phyloP scores from a whole-genome alignment of 805 yeast species.

The Dipodascopsis tothii region DNA sequence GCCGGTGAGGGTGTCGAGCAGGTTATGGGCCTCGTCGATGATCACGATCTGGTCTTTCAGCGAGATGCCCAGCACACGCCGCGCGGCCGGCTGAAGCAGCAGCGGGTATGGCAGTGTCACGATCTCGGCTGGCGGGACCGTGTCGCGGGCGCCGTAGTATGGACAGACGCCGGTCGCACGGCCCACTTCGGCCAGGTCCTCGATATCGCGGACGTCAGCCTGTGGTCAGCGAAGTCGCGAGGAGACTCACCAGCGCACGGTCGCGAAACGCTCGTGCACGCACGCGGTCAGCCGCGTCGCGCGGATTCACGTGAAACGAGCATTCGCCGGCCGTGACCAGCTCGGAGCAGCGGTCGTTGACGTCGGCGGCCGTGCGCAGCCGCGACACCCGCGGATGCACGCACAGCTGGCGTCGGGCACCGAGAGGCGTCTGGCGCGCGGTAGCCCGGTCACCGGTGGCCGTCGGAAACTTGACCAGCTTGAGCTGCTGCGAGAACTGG shows the following conservation, averaged over 20 bases:
- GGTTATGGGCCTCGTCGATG: conserved; percentile 89
- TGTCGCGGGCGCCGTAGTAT: conserved; percentile 63
- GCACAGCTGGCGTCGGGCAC: conserved; percentile 80
- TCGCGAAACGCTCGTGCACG: conserved; percentile 45
- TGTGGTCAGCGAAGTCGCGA: background rate
- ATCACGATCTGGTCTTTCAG: conserved; percentile 61
- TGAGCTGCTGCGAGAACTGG: conserved; percentile 70
- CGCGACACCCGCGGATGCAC: conserved; percentile 55
- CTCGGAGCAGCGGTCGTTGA: conserved; percentile 78
- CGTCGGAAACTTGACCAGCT: conserved; percentile 56
- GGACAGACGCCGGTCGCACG: conserved; percentile 58
- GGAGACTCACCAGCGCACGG: conserved; percentile 33
- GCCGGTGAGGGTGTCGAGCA: conserved; percentile 66
- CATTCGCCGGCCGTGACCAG: conserved; percentile 44
- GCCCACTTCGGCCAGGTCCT: conserved; percentile 64
- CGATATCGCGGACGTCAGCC: conserved; percentile 63
- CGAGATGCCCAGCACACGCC: conserved; percentile 53
- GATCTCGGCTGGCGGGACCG: conserved; percentile 54
- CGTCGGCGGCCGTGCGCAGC: conserved; percentile 42
- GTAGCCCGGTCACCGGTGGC: conserved; percentile 39
- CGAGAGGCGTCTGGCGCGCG: conserved; percentile 62
- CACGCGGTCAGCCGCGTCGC: conserved; percentile 30
- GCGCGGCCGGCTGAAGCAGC: conserved; percentile 51
- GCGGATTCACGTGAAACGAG: conserved; percentile 35
- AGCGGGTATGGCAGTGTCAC: conserved; percentile 82